Evolutionary conservation across 768 basidiomycete genomes (phyloP).

Genomic region (Serendipita sp.): DNA sequence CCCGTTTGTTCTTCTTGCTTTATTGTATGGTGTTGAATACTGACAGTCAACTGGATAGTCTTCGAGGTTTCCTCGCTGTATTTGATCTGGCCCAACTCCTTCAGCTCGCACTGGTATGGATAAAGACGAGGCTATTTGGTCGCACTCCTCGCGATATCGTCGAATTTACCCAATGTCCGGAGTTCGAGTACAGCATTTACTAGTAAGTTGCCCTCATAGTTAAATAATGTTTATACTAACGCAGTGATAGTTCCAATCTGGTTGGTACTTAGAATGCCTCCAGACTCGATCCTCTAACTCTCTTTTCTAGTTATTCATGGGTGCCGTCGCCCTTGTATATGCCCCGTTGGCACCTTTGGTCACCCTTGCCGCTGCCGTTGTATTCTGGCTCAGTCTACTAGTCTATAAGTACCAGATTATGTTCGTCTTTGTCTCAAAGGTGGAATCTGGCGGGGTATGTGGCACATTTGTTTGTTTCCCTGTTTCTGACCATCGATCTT

Average conservation of each 20-base stretch:
- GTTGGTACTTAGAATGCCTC: conserved; percentile 18
- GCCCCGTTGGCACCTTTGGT: conserved; percentile 91
- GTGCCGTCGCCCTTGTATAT: conserved; percentile 85
- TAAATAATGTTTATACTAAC: not conserved
- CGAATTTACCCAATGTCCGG: conserved; percentile 79
- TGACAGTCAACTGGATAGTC: conserved; percentile 25
- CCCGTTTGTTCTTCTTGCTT: conserved; percentile 41
- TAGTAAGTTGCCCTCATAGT: conserved; percentile 36
- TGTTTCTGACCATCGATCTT: conserved; percentile 7
- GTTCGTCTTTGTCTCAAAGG: conserved; percentile 79
- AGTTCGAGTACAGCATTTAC: conserved; percentile 77
- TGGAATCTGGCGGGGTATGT: conserved; percentile 87
- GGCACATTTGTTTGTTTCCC: not conserved
- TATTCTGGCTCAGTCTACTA: conserved; percentile 58
- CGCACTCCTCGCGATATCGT: conserved; percentile 81
- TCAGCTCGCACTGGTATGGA: conserved; percentile 71
- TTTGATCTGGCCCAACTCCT: conserved; percentile 94
- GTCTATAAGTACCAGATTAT: conserved; percentile 96
- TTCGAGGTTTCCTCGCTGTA: conserved; percentile 86
- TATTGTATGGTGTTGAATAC: not conserved
- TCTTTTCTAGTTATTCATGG: conserved; percentile 62
- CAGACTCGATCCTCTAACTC: not conserved
- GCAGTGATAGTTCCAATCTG: conserved; percentile 33
- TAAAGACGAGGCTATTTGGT: conserved; percentile 73
- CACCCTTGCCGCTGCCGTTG: conserved; percentile 59